These are phyloP conservation scores for Amoebophrya sp. DNA, from an alignment of 169 alveolate species.

Conservation along the genomic window DNA sequence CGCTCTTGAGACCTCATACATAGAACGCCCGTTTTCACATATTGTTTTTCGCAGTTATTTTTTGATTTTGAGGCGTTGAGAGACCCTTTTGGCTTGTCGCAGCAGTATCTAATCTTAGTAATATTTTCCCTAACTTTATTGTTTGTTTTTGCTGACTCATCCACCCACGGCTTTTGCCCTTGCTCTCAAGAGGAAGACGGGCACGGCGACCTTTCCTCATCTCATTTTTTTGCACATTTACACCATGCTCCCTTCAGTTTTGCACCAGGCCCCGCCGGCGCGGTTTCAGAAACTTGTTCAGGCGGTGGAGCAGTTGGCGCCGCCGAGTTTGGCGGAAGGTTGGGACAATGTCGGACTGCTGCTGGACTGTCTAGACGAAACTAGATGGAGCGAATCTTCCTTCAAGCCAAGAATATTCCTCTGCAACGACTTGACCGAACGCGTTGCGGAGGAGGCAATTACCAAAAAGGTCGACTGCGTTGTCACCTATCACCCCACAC, in stretches of 20 bases:
- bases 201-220: too few species aligned
- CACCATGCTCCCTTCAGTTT: neutral
- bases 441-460: neutral
- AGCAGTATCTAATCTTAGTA: too few species aligned
- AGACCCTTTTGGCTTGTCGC: too few species aligned
- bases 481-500: neutral
- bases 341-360: constrained; percentile 24
- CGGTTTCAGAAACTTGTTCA: neutral
- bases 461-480: neutral
- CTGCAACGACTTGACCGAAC: neutral
- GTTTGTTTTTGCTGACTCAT: too few species aligned
- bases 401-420: neutral
- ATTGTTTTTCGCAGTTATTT: too few species aligned
- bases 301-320: neutral
- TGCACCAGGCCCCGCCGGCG: neutral
- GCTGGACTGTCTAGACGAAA: neutral
- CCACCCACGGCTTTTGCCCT: too few species aligned
- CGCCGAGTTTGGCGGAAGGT: neutral
- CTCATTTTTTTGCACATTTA: too few species aligned
- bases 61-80: too few species aligned
- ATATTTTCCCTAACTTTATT: too few species aligned
- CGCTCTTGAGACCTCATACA: too few species aligned
- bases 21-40: too few species aligned
- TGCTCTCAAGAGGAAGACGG: too few species aligned
- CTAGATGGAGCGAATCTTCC: neutral